Percentiles rank a stretch among this genome's conserved stretches.
These are phyloP conservation scores for Kodamaea sp. DNA, from an alignment of 1,139 yeast species.

Conservation along the genomic window DNA sequence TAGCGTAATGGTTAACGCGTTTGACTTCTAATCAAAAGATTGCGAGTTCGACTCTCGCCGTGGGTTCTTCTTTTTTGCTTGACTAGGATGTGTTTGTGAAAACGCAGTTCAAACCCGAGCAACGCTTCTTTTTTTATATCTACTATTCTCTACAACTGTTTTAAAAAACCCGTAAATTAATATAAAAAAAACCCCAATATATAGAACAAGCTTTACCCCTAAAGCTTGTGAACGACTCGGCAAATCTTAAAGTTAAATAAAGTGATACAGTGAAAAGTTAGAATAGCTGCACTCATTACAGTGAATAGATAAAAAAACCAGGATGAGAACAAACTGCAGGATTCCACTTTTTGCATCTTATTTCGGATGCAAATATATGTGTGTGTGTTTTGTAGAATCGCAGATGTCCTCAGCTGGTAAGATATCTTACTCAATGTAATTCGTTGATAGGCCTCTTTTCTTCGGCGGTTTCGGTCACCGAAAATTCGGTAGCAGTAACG, in stretches of 20 bases:
- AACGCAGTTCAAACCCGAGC: too few species aligned
- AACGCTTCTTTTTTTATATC: neutral
- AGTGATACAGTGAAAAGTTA: too few species aligned
- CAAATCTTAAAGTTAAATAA: conserved; percentile 1
- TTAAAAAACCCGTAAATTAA: conserved; percentile 1
- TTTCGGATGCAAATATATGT: neutral
- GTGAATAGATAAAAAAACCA: too few species aligned
- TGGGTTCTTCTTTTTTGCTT: conserved; percentile 26
- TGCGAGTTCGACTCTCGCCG: conserved; percentile 51
- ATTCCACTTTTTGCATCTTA: too few species aligned
- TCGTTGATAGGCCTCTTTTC: too few species aligned
- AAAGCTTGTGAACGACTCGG: conserved; percentile 2
- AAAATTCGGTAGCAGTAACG: neutral
- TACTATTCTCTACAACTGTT: neutral
- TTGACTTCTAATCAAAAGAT: conserved; percentile 49
- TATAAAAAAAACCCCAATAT: neutral
- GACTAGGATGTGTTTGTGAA: too few species aligned
- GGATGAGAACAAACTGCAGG: too few species aligned
- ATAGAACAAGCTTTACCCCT: conserved; percentile 2
- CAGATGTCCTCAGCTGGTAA: too few species aligned
- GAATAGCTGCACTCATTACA: too few species aligned
- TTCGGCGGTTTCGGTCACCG: too few species aligned
- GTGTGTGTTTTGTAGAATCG: neutral
- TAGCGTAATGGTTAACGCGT: conserved; percentile 50
- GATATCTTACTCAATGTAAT: neutral